These are phyloP conservation scores for Alternaria burnsii DNA, from an alignment of 2,329 filamentous ascomycete genomes.

Conservation along the genomic window DNA sequence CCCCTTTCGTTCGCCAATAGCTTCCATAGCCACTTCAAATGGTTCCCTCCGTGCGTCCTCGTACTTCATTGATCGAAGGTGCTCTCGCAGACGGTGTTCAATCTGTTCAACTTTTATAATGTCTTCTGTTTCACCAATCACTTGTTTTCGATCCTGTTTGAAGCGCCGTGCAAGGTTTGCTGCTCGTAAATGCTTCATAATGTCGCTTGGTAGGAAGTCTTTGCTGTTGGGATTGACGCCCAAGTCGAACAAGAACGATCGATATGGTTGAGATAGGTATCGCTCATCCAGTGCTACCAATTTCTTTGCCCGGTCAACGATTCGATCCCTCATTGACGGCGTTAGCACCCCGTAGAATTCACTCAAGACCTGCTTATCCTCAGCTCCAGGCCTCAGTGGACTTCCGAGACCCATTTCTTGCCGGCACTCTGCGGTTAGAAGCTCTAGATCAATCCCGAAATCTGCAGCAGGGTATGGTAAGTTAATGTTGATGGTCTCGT, in stretches of 20 bases:
- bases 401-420: conserved; percentile 10
- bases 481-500: conserved; percentile 11
- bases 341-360: conserved; percentile 37
- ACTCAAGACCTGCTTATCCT: conserved; percentile 16
- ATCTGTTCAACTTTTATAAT: conserved; percentile 29
- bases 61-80: conserved; percentile 23
- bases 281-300: conserved; percentile 26
- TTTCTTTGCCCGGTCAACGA: conserved; percentile 26
- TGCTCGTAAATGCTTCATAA: conserved; percentile 33
- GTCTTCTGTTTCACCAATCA: neutral
- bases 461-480: conserved; percentile 17
- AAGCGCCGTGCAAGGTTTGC: conserved; percentile 29
- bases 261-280: conserved; percentile 19
- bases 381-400: neutral
- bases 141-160: conserved; percentile 3
- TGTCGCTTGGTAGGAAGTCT: conserved; percentile 37
- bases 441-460: conserved; percentile 27
- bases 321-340: conserved; percentile 19
- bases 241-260: conserved; percentile 22
- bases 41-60: conserved; percentile 2
- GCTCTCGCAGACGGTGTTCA: conserved; percentile 25
- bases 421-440: conserved; percentile 19
- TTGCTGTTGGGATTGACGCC: conserved; percentile 23
- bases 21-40: conserved; percentile 12
- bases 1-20: conserved; percentile 10